These are phyloP conservation scores for Dysphania ambrosioides DNA, from an alignment of 148 eudicot genomes.

Conservation along the genomic window DNA sequence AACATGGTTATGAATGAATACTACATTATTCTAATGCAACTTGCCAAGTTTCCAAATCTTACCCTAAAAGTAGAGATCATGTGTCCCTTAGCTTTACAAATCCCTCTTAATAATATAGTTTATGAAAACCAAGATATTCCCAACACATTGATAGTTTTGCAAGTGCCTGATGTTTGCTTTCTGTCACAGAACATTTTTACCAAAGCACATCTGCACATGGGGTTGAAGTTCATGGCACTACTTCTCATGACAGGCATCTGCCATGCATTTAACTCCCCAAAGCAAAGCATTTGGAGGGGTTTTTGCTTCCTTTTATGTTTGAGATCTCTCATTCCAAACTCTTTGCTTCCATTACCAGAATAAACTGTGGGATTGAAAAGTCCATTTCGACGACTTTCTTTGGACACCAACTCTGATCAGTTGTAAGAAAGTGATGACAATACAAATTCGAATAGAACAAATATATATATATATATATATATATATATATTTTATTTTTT, in stretches of 20 bases:
- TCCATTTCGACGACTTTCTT: no score
- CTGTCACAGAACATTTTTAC: slow-evolving; percentile 14
- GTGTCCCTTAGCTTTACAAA: background rate
- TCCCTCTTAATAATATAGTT: slow-evolving; percentile 20
- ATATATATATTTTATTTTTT: no score
- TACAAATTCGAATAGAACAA: no score
- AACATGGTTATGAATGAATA: no score
- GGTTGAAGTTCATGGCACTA: slow-evolving; percentile 8
- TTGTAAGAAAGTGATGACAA: no score
- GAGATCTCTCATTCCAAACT: no score
- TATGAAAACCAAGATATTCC: slow-evolving; percentile 37
- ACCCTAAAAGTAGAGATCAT: background rate
- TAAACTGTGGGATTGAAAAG: no score
- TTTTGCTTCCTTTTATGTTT: slow-evolving; percentile 22
- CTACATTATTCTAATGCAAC: no score
- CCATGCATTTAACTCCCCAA: slow-evolving; percentile 17
- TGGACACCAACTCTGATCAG: no score
- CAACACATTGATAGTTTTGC: slow-evolving; percentile 36
- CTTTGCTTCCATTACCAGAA: no score
- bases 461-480: no score
- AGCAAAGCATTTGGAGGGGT: no score
- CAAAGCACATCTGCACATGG: slow-evolving; percentile 31
- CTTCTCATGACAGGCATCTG: slow-evolving; percentile 19
- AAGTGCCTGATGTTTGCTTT: slow-evolving; percentile 20
- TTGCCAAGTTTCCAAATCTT: slow-evolving; percentile 9